A percentile compares a stretch with the other conserved stretches of the same genome.
Evolutionary conservation across 2,329 filamentous ascomycete species (phyloP).

Genomic region (Ceratocystis variospora): DNA sequence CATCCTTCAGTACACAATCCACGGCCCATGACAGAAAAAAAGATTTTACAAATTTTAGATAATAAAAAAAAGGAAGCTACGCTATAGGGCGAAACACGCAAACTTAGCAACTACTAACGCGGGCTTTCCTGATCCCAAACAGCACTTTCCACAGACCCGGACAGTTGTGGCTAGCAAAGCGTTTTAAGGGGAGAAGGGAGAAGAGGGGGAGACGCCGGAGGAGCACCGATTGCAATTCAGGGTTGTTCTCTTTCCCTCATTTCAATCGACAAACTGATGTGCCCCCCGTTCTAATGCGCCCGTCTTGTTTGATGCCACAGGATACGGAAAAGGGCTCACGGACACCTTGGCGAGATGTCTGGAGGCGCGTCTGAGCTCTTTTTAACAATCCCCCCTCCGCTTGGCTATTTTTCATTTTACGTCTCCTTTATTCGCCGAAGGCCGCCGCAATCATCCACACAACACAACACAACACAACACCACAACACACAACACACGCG

Average conservation of each 20-base stretch:
- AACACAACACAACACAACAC: too few relatives aligned
- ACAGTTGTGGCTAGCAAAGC: background rate
- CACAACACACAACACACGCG: too few relatives aligned
- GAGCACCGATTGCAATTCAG: conserved; percentile 16
- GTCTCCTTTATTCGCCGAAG: background rate
- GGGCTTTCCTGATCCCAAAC: background rate
- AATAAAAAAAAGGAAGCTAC: background rate
- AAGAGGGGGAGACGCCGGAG: conserved; percentile 15
- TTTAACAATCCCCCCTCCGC: too few relatives aligned
- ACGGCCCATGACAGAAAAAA: background rate
- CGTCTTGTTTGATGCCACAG: background rate
- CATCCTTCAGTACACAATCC: conserved; percentile 8
- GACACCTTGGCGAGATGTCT: background rate
- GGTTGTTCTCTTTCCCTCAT: conserved; percentile 2
- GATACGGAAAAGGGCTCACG: background rate
- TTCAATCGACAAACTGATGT: background rate
- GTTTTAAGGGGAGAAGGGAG: conserved; percentile 9
- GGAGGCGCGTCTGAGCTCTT: background rate
- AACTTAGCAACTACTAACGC: background rate
- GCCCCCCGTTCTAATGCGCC: background rate
- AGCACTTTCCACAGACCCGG: background rate
- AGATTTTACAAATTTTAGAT: background rate
- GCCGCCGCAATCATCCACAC: too few relatives aligned
- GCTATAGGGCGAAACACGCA: conserved; percentile 4
- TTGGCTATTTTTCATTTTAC: background rate